Evolutionary conservation across 2,329 filamentous ascomycete genomes (phyloP).

Genomic region (Ascosphaera acerosa): DNA sequence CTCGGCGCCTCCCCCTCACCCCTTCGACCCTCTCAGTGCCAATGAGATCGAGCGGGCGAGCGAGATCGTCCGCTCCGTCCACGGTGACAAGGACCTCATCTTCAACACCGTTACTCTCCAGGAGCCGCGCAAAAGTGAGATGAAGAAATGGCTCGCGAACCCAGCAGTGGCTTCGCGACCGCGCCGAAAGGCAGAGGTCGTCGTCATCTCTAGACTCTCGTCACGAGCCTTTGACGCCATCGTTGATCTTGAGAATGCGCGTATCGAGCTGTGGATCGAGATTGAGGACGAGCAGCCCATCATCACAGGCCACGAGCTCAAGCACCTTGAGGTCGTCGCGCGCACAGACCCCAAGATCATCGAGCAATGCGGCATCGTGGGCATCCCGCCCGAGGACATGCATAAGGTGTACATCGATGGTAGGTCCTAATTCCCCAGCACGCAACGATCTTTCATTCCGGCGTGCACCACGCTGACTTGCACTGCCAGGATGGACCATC

Average conservation of each 20-base stretch:
- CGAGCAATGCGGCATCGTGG: conserved; percentile 64
- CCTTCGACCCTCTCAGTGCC: conserved; percentile 50
- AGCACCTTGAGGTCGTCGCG: conserved; percentile 49
- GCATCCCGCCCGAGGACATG: conserved; percentile 64
- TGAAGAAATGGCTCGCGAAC: conserved; percentile 52
- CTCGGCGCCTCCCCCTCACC: conserved; percentile 32
- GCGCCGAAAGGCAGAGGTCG: conserved; percentile 50
- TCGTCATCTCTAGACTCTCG: no score
- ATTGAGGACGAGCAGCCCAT: conserved; percentile 59
- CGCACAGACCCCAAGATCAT: conserved; percentile 66
- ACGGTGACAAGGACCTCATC: conserved; percentile 40
- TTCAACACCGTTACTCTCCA: conserved; percentile 72
- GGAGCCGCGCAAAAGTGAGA: conserved; percentile 65
- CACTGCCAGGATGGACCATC: conserved; percentile 52
- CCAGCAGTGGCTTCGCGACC: conserved; percentile 37
- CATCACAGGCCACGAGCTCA: conserved; percentile 78
- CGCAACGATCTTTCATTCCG: background rate
- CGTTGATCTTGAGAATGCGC: conserved; percentile 42
- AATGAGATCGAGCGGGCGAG: conserved; percentile 51
- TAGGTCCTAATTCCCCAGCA: conserved; percentile 14
- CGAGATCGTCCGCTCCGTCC: conserved; percentile 38
- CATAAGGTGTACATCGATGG: conserved; percentile 87
- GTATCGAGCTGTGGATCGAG: conserved; percentile 48
- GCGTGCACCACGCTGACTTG: background rate
- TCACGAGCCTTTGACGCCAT: conserved; percentile 63